phyloP scores from a whole-genome alignment of 495 filamentous ascomycete genomes.

The Penicillium chermesinum region DNA sequence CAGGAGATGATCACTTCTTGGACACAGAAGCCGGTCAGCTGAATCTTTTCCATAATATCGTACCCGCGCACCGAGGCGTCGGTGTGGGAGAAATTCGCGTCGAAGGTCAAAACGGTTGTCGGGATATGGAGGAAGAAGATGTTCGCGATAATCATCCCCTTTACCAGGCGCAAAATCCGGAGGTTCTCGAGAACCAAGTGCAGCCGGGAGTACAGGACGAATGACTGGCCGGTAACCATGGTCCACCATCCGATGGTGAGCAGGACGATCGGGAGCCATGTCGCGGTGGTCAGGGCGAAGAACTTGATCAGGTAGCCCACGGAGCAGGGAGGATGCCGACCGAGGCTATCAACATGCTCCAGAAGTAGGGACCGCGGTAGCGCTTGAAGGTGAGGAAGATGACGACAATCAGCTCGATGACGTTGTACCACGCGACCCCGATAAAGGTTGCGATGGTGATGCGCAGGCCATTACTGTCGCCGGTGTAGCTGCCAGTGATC shows the following conservation, averaged over 20 bases:
- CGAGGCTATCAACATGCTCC: constrained; percentile 35
- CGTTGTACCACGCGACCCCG: constrained; percentile 34
- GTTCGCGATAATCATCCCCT: constrained; percentile 33
- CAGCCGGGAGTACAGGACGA: constrained; percentile 39
- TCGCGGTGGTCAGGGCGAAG: constrained; percentile 25
- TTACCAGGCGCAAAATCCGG: constrained; percentile 22
- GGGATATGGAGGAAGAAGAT: constrained; percentile 34
- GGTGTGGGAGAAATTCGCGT: constrained; percentile 19
- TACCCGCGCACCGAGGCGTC: constrained; percentile 16
- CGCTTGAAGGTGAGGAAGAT: constrained; percentile 41
- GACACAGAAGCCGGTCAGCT: constrained; percentile 26
- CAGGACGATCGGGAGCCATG: constrained; percentile 27
- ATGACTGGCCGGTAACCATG: constrained; percentile 39
- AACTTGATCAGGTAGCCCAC: constrained; percentile 36
- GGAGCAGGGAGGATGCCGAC: constrained; percentile 30
- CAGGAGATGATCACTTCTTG: constrained; percentile 28
- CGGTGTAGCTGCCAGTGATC: constrained; percentile 27
- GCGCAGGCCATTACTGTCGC: constrained; percentile 20
- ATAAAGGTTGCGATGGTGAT: constrained; percentile 38
- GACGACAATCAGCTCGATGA: constrained; percentile 35
- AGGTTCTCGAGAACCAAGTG: constrained; percentile 30
- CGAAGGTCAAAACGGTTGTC: constrained; percentile 28
- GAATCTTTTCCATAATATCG: constrained; percentile 28
- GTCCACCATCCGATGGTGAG: constrained; percentile 36
- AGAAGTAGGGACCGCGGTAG: constrained; percentile 38